These are phyloP conservation scores for Cyamopsis tetragonoloba DNA, from an alignment of 306 rosid species.

Conservation along the genomic window DNA sequence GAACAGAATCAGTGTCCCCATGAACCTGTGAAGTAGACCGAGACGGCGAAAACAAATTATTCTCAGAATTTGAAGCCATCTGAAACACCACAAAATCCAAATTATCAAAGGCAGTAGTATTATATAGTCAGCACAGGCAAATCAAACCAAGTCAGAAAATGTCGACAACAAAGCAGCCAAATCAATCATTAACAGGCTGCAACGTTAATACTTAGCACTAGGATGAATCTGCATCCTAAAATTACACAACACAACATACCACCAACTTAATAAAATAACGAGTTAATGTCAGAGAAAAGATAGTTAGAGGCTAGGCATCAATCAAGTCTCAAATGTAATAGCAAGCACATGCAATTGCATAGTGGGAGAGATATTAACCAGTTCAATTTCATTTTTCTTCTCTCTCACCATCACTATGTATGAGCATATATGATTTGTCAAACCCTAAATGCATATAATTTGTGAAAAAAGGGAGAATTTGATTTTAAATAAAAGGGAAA, in stretches of 20 bases:
- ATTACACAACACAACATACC: neutral
- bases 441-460: neutral
- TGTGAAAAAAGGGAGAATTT: neutral
- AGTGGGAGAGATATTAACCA: neutral
- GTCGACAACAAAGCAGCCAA: neutral
- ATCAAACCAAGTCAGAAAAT: neutral
- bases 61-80: constrained; percentile 49
- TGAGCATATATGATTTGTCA: neutral
- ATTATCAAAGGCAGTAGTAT: constrained; percentile 9
- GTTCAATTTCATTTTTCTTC: neutral
- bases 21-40: constrained; percentile 24
- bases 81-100: constrained; percentile 41
- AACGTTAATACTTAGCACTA: neutral
- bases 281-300: neutral
- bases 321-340: constrained; percentile 14
- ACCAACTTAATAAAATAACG: neutral
- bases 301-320: neutral
- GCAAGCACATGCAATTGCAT: neutral
- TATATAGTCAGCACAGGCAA: neutral
- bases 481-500: neutral
- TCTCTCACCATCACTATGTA: neutral
- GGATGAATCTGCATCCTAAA: neutral
- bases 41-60: constrained; percentile 32
- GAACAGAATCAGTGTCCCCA: constrained; percentile 29
- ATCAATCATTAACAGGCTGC: neutral